These are phyloP conservation scores for Berkeleyomyces rouxiae DNA, from an alignment of 2,329 filamentous ascomycete species.

Conservation along the genomic window DNA sequence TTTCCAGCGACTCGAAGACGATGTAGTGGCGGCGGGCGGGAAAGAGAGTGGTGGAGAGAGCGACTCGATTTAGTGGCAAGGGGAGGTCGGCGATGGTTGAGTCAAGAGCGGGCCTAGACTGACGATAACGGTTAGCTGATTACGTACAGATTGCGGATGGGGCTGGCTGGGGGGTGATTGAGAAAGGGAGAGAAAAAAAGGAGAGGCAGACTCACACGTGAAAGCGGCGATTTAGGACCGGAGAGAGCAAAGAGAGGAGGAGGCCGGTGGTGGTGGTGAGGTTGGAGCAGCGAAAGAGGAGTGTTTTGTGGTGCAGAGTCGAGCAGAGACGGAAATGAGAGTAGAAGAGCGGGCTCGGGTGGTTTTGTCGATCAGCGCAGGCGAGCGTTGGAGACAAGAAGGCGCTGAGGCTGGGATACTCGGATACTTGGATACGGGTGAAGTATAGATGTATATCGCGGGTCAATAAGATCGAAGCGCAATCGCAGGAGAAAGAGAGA, in stretches of 20 bases:
- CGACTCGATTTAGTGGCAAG: not conserved
- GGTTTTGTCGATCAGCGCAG: not conserved
- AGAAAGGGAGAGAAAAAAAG: too few relatives aligned
- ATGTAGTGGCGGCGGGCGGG: not conserved
- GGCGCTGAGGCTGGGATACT: not conserved
- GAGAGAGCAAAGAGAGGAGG: not conserved
- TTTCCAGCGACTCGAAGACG: not conserved
- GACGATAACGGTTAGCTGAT: not conserved
- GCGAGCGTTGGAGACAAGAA: not conserved
- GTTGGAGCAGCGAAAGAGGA: not conserved
- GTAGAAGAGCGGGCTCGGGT: too few relatives aligned
- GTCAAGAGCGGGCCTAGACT: not conserved
- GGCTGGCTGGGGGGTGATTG: not conserved
- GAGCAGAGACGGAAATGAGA: not conserved
- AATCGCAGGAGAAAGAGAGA: not conserved
- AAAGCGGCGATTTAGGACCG: not conserved
- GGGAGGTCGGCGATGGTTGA: not conserved
- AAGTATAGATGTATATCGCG: not conserved
- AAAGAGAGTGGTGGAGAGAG: not conserved
- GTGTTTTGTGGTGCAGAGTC: not conserved
- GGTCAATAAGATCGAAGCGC: not conserved
- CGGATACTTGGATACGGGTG: too few relatives aligned
- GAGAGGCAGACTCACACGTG: not conserved
- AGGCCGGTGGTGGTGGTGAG: not conserved
- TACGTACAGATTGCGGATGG: not conserved